These are phyloP conservation scores for Pythium scleroteichum DNA, from an alignment of 352 stramenopile genomes.

Conservation along the genomic window DNA sequence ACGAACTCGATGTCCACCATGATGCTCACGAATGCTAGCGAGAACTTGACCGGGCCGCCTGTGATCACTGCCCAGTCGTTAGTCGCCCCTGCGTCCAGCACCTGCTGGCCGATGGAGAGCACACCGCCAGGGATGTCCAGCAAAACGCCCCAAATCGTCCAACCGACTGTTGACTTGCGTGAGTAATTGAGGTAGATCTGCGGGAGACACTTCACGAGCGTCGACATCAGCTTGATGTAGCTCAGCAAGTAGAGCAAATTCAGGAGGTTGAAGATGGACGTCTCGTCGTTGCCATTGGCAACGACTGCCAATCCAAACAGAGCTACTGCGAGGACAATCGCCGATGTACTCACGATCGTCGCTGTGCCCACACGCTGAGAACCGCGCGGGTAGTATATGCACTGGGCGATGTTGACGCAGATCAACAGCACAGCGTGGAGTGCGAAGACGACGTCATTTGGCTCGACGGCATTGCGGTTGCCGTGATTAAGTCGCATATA, in stretches of 20 bases:
- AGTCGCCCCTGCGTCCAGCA: constrained; percentile 90
- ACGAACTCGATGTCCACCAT: constrained; percentile 96
- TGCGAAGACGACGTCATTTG: constrained; percentile 94
- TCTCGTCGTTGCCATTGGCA: constrained; percentile 40
- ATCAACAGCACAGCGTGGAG: constrained; percentile 90
- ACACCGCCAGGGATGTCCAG: constrained; percentile 94
- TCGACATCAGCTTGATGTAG: constrained; percentile 93
- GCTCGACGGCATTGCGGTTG: constrained; percentile 77
- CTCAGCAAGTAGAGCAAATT: constrained; percentile 93
- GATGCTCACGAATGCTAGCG: constrained; percentile 93
- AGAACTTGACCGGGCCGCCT: constrained; percentile 95
- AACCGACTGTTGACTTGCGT: constrained; percentile 94
- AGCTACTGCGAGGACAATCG: constrained; percentile 42
- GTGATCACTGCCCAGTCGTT: constrained; percentile 93
- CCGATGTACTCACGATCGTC: constrained; percentile 50
- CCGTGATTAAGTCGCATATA: constrained; percentile 80
- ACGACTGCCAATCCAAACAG: constrained; percentile 48
- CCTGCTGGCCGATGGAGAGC: constrained; percentile 90
- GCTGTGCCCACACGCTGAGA: constrained; percentile 53
- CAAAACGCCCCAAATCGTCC: constrained; percentile 97
- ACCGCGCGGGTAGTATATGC: constrained; percentile 83
- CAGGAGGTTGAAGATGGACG: constrained; percentile 75
- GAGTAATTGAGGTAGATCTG: constrained; percentile 94
- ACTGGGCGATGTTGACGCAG: constrained; percentile 88
- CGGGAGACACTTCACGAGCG: constrained; percentile 94